Evolutionary conservation across 208 protist genomes (phyloP), one percentile per base, ranked within the genome.

Genomic region (Leishmania lainsoni): DNA sequence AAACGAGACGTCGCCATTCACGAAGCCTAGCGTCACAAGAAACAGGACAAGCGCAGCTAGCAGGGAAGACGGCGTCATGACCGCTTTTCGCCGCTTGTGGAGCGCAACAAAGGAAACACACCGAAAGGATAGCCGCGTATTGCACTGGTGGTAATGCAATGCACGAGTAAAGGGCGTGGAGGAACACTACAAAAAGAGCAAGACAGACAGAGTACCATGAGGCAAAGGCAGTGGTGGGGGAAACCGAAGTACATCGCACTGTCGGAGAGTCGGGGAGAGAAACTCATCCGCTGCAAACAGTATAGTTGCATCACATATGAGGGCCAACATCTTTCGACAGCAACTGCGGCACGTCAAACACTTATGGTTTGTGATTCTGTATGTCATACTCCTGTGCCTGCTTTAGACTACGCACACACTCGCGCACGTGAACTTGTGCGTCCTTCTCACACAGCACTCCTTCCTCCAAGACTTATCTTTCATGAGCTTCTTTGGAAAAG

Each of bases 1-100:
- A 1, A 90, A 54, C 0, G 92, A 79, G n/a, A 80, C 59, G 26
- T 91, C 61, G 14, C 39, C 84, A 3, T 49, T 81, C 17, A 42
- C 56, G 42, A 54, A 39, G n/a, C 39, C 20, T 39, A 22, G 14
- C 10, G 32, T 22, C 39, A 54, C 5, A 20, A 68, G n/a, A 17
- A 72, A 29, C 54, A 81, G 32, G 0, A 68, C 3, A 26, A 87
- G 54, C 73, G 17, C 32, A 3, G 51, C 32, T 39, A 81, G 35
- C 35, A 76, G 10, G 14, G n/a, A 54, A 52, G 45, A 54, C 29
- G 51, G 17, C 9, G 8, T 20, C 69, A 73, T 54, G 69, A 17
- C 45, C 3, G 32, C 26, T 29, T 54, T 54, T 51, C 42, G 4
- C 9, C 26, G 45, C 10, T 35, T 12, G 22, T 51, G 20, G n/a